Conservation (phyloP, 2,329 filamentous ascomycete genomes). For the Dothiorella sarmentorum region DNA sequence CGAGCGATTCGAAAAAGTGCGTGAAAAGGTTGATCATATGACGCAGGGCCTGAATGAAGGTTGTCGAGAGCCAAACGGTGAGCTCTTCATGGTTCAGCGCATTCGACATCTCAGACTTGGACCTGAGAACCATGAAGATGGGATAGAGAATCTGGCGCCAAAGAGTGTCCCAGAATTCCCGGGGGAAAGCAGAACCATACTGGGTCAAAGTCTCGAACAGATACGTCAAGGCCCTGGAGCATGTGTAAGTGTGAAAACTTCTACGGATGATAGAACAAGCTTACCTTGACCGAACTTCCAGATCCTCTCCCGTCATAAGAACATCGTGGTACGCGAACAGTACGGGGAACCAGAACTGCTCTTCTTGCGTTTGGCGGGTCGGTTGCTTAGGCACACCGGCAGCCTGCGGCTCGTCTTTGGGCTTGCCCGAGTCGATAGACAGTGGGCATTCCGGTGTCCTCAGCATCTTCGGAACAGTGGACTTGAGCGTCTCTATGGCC, state of each 20-base stretch:
- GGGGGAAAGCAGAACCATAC: conserved; percentile 86
- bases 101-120: conserved; percentile 93
- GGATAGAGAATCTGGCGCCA: conserved; percentile 97
- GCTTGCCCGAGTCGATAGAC: conserved; percentile 60
- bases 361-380: conserved; percentile 83
- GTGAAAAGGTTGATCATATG: conserved; percentile 99
- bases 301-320: conserved; percentile 96
- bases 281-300: conserved; percentile 78
- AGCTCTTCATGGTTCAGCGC: conserved; percentile 94
- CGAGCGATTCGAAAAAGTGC: conserved; percentile 92
- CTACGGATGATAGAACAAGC: not conserved
- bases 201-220: conserved; percentile 91
- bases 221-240: conserved; percentile 72
- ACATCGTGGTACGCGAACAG: conserved; percentile 98
- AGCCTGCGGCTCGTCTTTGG: conserved; percentile 47
- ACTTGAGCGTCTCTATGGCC: conserved; percentile 91
- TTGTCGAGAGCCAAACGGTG: conserved; percentile 97
- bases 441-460: conserved; percentile 93
- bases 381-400: conserved; percentile 59
- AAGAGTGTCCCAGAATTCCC: conserved; percentile 96
- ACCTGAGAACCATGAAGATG: conserved; percentile 97
- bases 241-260: not conserved
- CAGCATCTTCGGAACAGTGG: conserved; percentile 90
- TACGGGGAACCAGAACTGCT: conserved; percentile 98
- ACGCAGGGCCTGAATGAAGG: conserved; percentile 95